phyloP scores from a whole-genome alignment of 73 alveolate species.

The Tetrahymena borealis region DNA sequence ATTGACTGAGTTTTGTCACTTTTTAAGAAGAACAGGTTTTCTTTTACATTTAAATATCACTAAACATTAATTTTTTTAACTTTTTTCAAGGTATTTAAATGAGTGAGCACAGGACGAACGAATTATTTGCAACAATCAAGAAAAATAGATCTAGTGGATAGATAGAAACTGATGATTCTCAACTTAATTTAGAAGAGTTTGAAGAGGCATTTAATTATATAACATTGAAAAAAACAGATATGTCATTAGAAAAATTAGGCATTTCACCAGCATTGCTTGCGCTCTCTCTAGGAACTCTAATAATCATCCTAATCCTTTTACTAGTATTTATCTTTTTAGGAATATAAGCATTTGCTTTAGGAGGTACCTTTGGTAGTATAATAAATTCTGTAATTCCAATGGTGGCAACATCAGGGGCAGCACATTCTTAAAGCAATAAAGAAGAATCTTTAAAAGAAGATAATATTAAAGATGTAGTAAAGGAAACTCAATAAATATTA shows the following conservation, averaged over 20 bases:
- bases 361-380: not conserved
- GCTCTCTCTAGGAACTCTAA: not conserved
- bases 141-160: not conserved
- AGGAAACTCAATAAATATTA: not conserved
- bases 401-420: not conserved
- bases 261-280: not conserved
- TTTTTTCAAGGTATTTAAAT: not conserved
- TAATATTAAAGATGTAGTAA: not conserved
- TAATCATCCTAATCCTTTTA: not conserved
- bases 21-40: not conserved
- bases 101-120: not conserved
- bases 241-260: not conserved
- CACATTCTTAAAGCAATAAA: not conserved
- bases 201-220: not conserved
- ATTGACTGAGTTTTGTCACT: not conserved
- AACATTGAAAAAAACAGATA: not conserved
- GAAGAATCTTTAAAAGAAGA: not conserved
- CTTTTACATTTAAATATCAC: too few species aligned
- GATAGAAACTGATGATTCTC: not conserved
- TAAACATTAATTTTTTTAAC: too few species aligned
- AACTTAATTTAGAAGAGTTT: not conserved
- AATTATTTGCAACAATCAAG: not conserved
- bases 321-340: not conserved
- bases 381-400: not conserved
- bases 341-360: conserved; percentile 5